phyloP scores from a whole-genome alignment of 2,329 filamentous ascomycete species.

The Nemania bipapillata region DNA sequence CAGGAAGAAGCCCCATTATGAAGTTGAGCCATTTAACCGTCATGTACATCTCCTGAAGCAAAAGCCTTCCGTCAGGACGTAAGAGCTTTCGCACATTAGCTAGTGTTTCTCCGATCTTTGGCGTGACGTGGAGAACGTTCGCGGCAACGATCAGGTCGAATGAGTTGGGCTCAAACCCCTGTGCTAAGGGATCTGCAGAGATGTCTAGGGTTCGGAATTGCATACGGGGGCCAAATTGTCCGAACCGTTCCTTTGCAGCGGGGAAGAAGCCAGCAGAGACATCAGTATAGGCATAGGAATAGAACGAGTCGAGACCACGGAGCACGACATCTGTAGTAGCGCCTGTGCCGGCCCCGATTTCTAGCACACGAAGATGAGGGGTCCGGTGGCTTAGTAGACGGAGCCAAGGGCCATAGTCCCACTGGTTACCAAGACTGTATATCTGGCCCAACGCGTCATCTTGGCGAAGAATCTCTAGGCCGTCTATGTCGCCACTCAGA shows the following conservation, averaged over 20 bases:
- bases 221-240: slow-evolving; percentile 42
- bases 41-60: slow-evolving; percentile 39
- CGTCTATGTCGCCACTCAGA: slow-evolving; percentile 1
- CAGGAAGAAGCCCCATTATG: slow-evolving; percentile 36
- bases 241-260: slow-evolving; percentile 24
- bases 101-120: slow-evolving; percentile 31
- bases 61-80: slow-evolving; percentile 39
- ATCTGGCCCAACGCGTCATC: slow-evolving; percentile 26
- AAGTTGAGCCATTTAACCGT: slow-evolving; percentile 31
- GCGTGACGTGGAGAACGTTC: slow-evolving; percentile 34
- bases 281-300: slow-evolving; percentile 35
- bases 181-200: slow-evolving; percentile 38
- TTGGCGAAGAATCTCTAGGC: slow-evolving; percentile 16
- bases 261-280: slow-evolving; percentile 37
- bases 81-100: slow-evolving; percentile 41
- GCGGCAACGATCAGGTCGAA: slow-evolving; percentile 46
- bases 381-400: slow-evolving; percentile 25
- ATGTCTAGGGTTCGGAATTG: slow-evolving; percentile 49
- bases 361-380: slow-evolving; percentile 30
- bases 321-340: slow-evolving; percentile 12
- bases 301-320: slow-evolving; percentile 17
- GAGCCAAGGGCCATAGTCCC: slow-evolving; percentile 28
- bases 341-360: slow-evolving; percentile 38
- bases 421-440: slow-evolving; percentile 34
- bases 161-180: slow-evolving; percentile 27